A percentile compares a stretch with the other conserved stretches of the same genome.
Conservation (phyloP, 371 early-diverging fungal species). For the Mortierella sp. region DNA sequence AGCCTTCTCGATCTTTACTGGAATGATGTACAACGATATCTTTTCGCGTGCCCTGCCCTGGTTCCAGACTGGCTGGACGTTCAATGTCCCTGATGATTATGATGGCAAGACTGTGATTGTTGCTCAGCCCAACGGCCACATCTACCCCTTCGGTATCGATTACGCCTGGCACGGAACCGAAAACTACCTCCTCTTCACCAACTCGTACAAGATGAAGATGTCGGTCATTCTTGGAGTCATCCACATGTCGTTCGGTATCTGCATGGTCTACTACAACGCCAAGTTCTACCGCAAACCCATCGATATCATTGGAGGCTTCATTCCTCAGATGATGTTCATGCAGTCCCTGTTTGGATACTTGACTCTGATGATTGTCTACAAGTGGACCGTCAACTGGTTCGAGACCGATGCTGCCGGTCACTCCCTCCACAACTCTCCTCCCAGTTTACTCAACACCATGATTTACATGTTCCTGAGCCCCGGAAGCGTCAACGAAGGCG, state of each 20-base stretch:
- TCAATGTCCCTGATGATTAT: slow-evolving; percentile 65
- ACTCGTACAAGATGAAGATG: slow-evolving; percentile 99
- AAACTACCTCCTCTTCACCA: slow-evolving; percentile 94
- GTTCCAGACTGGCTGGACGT: slow-evolving; percentile 87
- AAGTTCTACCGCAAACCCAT: slow-evolving; percentile 86
- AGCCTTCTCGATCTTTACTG: slow-evolving; percentile 97
- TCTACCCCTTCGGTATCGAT: slow-evolving; percentile 77
- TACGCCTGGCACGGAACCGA: slow-evolving; percentile 97
- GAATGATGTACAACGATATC: slow-evolving; percentile 98
- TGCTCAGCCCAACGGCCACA: slow-evolving; percentile 55
- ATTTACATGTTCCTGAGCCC: slow-evolving; percentile 99
- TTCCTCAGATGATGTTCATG: slow-evolving; percentile 98
- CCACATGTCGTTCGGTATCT: slow-evolving; percentile 98
- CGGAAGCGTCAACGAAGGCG: slow-evolving; percentile 85
- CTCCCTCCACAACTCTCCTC: slow-evolving; percentile 82
- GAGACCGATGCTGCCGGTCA: slow-evolving; percentile 77
- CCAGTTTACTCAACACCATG: slow-evolving; percentile 97
- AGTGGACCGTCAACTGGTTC: slow-evolving; percentile 97
- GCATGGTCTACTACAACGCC: slow-evolving; percentile 94
- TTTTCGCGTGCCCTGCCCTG: slow-evolving; percentile 89
- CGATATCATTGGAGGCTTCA: slow-evolving; percentile 87
- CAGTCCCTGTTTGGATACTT: slow-evolving; percentile 97
- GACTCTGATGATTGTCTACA: slow-evolving; percentile 93
- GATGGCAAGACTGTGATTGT: slow-evolving; percentile 57
- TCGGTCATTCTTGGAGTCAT: slow-evolving; percentile 97